Base-by-base conservation (phyloP, 2,329 filamentous ascomycete species). In the Zasmidium cellare region DNA sequence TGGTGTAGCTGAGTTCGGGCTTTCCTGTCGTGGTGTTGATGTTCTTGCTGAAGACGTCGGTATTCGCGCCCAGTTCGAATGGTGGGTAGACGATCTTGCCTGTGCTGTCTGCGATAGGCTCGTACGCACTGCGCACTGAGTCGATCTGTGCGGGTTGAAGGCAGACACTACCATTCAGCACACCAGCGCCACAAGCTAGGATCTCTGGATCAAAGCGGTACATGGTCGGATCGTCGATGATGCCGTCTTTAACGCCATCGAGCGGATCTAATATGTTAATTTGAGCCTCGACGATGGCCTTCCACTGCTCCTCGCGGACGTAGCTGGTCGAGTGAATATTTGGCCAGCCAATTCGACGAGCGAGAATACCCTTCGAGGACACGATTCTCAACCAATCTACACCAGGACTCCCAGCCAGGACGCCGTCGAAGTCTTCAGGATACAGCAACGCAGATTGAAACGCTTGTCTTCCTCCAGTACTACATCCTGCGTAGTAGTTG, bases 371-470 rank as follows among this genome's bases (percentile, higher is more conserved):
- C 50, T n/a, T 1, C 70, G 66, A 18, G 78, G 69, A 58, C 75
- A 78, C 69, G 76, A 12, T 73, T 74, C 56, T 3, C 63, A 77
- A 56, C 58, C 67, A 76, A 59, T 76, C 73, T 46, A 75, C 63
- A 12, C 75, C 76, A 9, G 78, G 72, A 22, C 77, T 70, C 12
- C 75, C 76, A 55, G 74, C 72, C n/a, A 79, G 71, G 35, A 80
- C 74, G 35, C 78, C 78, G 56, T 80, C 77, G 51, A 79, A 80
- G 59, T 79, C 77, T n/a, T 75, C 65, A 1, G 77, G 78, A 56
- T 72, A 80, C 38, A 74, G 68, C 57, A 79, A 72, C 3, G 74
- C 70, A 3, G 74, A 73, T 56, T 77, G 77, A 52, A 78, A 67
- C 24, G 77, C 78, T 59, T 80, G 76, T 12, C 74, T 70, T 16